These are phyloP conservation scores for Dactylonectria macrodidyma DNA, from an alignment of 2,329 filamentous ascomycete species.

Conservation along the genomic window DNA sequence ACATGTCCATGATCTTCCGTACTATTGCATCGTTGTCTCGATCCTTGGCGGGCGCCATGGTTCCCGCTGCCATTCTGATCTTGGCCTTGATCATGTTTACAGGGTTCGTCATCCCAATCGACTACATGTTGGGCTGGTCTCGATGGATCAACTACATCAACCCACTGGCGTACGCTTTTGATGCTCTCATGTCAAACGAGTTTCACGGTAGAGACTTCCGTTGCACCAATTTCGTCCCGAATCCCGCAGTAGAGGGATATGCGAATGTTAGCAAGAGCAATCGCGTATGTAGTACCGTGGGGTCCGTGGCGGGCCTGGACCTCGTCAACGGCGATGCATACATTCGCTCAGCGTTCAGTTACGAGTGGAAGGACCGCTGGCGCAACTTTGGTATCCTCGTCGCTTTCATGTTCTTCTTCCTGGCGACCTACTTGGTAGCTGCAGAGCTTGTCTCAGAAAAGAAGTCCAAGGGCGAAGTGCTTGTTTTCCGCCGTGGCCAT, in stretches of 20 bases:
- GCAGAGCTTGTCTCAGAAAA: constrained; percentile 64
- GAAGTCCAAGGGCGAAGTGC: constrained; percentile 73
- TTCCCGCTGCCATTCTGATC: constrained; percentile 56
- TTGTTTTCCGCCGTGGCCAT: constrained; percentile 68
- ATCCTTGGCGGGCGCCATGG: constrained; percentile 64
- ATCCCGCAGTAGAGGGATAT: constrained; percentile 44
- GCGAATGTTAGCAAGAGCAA: constrained; percentile 42
- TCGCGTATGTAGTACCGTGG: constrained; percentile 62
- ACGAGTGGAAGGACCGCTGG: constrained; percentile 65
- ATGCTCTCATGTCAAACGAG: constrained; percentile 76
- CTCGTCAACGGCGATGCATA: constrained; percentile 65
- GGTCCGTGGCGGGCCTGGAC: constrained; percentile 59
- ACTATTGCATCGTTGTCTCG: constrained; percentile 59
- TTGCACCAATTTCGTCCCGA: constrained; percentile 46
- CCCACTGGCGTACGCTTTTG: constrained; percentile 75
- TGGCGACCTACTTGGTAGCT: constrained; percentile 63
- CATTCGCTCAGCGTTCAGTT: constrained; percentile 59
- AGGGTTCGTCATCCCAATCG: constrained; percentile 60
- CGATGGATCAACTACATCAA: constrained; percentile 77
- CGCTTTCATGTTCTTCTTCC: constrained; percentile 64
- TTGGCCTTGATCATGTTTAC: constrained; percentile 55
- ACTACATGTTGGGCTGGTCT: constrained; percentile 73
- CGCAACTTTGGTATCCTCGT: constrained; percentile 70
- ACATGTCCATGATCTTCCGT: constrained; percentile 61
- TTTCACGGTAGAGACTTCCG: constrained; percentile 58